phyloP scores from a whole-genome alignment of 495 filamentous ascomycete genomes.

The Talaromyces liani region DNA sequence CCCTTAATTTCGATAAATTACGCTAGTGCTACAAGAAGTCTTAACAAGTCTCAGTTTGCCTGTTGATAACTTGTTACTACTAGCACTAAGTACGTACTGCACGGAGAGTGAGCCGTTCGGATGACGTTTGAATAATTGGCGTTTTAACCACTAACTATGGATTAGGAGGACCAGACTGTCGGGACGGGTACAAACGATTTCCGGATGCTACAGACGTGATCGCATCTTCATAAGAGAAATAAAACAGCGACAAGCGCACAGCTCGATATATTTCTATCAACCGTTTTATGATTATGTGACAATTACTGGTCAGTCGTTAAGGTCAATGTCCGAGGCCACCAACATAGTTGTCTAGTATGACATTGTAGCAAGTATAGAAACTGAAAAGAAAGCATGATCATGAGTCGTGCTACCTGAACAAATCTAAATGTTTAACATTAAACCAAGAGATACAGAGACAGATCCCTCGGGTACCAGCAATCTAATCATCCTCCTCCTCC shows the following conservation, averaged over 20 bases:
- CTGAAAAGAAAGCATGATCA: no score
- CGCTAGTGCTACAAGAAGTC: not conserved
- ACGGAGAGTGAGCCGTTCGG: no score
- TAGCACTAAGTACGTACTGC: not conserved
- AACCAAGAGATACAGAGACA: not conserved
- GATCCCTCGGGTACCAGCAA: not conserved
- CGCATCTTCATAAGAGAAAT: not conserved
- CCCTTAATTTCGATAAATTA: not conserved
- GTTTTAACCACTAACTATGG: no score
- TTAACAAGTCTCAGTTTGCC: not conserved
- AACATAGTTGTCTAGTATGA: no score
- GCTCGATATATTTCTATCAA: not conserved
- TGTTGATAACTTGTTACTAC: not conserved
- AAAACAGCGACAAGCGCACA: not conserved
- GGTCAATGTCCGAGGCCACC: no score
- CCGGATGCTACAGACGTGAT: not conserved
- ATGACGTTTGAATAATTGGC: no score
- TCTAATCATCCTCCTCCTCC: conserved; percentile 14
- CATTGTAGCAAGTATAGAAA: no score
- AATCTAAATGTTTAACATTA: not conserved
- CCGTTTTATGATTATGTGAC: not conserved
- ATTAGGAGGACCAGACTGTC: no score
- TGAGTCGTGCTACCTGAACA: no score
- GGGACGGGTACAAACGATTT: not conserved
- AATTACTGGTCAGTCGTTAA: no score